Base-by-base conservation (phyloP, 371 early-diverging fungal species). In the Zopfochytrium polystomum region DNA sequence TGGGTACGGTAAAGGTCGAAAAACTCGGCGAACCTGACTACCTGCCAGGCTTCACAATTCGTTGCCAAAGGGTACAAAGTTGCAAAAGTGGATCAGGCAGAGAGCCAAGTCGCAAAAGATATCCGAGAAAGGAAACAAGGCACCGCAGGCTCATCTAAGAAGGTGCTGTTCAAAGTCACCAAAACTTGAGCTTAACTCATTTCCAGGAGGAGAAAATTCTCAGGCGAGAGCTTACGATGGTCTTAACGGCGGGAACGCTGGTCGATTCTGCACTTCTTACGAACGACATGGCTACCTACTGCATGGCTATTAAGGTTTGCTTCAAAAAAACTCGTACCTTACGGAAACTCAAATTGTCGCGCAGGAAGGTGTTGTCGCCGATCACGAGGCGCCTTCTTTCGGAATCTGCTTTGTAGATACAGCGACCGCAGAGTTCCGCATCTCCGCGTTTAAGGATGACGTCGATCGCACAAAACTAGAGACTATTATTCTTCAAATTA, bases 11-110 rank as follows among this genome's bases (percentile, higher is more conserved):
- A 1, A 7, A 13, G 9, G 7, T 15, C 27, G 5, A 55, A 34
- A 46, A 29, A 5, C 15, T n/a, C n/a, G n/a, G 0, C 48, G 2
- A 23, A 23, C 23, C 23, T 20, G 13, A 54, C 52, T 11, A 52
- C 15, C 1, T 2, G 30, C 26, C 32, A 74, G 75, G 93, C 95
- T 0, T 81, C 90, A 0, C 91, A 95, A 74, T 99, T 99, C 70
- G 84, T 99, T 57, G 95, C 95, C 25, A 87, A 90, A 69, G 99
- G 99, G 30, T 90, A 89, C 78, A 99, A 96, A 70, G 92, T 99
- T 0, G 99, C 96, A 0, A 88, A 89, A 42, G 99, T 99, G 7
- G 99, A 99, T 62, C 99, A 99, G 74, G 87, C 90, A 85, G 99
- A 99, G 72, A 96, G 85, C 15, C 88, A 92, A 7, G 81, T 99